A percentile compares a stretch with the other conserved stretches of the same genome.
phyloP scores from a whole-genome alignment of 495 filamentous ascomycete species.

The Xylaria acuta region DNA sequence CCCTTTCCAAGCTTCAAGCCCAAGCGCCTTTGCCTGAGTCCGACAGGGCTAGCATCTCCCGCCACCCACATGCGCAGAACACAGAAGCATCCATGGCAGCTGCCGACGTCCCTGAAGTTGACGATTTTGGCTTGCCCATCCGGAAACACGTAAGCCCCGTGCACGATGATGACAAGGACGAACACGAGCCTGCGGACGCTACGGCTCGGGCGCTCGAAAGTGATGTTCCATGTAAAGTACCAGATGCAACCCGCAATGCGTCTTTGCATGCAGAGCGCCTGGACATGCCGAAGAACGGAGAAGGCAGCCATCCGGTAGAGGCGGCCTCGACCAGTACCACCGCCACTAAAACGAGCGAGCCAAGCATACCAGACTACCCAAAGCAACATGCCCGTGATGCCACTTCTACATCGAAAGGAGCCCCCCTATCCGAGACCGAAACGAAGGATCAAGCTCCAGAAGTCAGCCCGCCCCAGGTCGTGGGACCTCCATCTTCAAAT shows the following conservation, averaged over 20 bases:
- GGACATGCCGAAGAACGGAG: background rate
- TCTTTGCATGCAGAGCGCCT: conserved; percentile 14
- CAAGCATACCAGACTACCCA: background rate
- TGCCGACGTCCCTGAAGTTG: conserved; percentile 50
- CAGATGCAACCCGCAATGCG: background rate
- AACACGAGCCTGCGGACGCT: conserved; percentile 24
- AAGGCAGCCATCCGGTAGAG: background rate
- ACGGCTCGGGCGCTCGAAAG: conserved; percentile 15
- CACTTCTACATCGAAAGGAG: background rate
- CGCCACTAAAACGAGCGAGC: conserved; percentile 1
- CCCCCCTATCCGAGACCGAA: background rate
- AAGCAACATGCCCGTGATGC: background rate
- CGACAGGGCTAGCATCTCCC: conserved; percentile 21
- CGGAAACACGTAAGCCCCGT: conserved; percentile 44
- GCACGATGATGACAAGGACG: conserved; percentile 22
- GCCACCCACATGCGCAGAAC: conserved; percentile 39
- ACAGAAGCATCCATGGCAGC: conserved; percentile 40
- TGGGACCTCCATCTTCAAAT: background rate
- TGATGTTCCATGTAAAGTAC: background rate
- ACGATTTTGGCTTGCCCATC: conserved; percentile 64
- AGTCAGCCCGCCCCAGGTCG: background rate
- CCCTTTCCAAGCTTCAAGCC: conserved; percentile 18
- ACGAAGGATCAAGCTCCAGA: background rate
- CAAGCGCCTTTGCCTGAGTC: conserved; percentile 26
- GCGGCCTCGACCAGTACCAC: background rate